phyloP scores from a whole-genome alignment of 2,329 filamentous ascomycete genomes.

The Aspergillus costaricaensis region DNA sequence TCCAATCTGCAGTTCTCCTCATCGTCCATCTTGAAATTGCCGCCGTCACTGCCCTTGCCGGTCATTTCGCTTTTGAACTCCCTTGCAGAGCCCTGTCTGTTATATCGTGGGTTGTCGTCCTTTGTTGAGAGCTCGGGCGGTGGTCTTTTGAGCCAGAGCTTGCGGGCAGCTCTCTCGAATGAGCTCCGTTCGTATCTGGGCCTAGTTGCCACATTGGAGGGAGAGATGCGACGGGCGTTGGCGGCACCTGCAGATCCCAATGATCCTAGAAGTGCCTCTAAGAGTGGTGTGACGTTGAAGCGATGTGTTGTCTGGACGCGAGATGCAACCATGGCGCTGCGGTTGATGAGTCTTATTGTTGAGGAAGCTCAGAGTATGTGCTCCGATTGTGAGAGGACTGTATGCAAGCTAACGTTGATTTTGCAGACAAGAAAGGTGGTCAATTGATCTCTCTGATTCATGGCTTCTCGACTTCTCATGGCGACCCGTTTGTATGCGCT shows the following conservation, averaged over 20 bases:
- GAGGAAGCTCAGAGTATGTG: constrained; percentile 76
- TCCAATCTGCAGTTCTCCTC: constrained; percentile 76
- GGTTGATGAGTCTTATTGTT: constrained; percentile 90
- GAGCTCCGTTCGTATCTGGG: constrained; percentile 89
- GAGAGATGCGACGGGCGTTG: constrained; percentile 82
- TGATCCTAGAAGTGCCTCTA: constrained; percentile 71
- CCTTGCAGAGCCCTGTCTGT: constrained; percentile 87
- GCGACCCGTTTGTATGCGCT: constrained; percentile 88
- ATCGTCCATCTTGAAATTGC: constrained; percentile 71
- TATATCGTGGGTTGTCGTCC: constrained; percentile 76
- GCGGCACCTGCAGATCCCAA: constrained; percentile 62
- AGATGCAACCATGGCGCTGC: constrained; percentile 92
- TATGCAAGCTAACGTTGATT: constrained; percentile 10
- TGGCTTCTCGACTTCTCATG: constrained; percentile 87
- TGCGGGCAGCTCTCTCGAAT: constrained; percentile 79
- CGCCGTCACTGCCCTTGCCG: constrained; percentile 76
- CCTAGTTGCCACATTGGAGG: constrained; percentile 87
- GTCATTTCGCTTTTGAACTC: constrained; percentile 85
- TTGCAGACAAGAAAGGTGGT: constrained; percentile 70
- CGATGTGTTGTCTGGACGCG: constrained; percentile 96
- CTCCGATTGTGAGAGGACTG: background rate
- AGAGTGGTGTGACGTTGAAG: constrained; percentile 89
- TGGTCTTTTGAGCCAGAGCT: constrained; percentile 86
- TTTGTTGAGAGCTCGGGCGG: constrained; percentile 82
- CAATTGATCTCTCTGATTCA: constrained; percentile 93